Evolutionary conservation across 257 asterid genomes (phyloP), one percentile per base, ranked within the genome.

Genomic region (Catharanthus roseus): DNA sequence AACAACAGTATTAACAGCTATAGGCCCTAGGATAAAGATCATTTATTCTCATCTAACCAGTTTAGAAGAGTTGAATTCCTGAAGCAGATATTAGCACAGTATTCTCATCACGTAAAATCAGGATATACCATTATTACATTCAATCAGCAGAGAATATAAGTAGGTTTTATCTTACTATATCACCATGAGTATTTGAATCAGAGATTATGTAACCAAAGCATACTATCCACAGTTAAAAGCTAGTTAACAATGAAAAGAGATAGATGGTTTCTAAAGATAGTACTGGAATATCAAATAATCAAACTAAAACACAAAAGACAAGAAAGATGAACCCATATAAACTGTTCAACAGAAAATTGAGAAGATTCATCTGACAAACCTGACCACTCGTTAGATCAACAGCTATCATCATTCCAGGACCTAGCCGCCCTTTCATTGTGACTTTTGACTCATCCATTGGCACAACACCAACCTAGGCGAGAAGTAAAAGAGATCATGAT

Each of bases 391-490:
- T 39, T 70, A 95, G 86, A 82, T 95, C 99, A 65, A 89, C 99
- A 56, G 96, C 68, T 74, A 95, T 95, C 99, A 95, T 95, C 99
- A 95, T 95, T 79, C 99, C 99, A 67, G 99, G 99, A 77, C 99
- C 99, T 77, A 95, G 79, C 69, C 99, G 97, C 58, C 99, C 99
- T 87, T 95, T 95, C 97, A 86, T 89, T 71, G 86, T 75, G 70
- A 95, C 88, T 83, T 95, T 91, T 31, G 99, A 91, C 63, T 95
- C 97, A 79, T 91, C 97, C 69, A 76, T 83, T 68, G 99, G 99
- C 75, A 95, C 71, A 70, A 95, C 97, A 60, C 99, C 99, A 78
- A 95, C 99, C 98, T 93, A 75, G 73, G 77, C 56, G 73, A 80
- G 74, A 64, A 70, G 24, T 19, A 63, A 54, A 28, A 72, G 75